Evolutionary conservation across 352 stramenopile genomes (phyloP).

Genomic region (Phytophthora pseudosyringae): DNA sequence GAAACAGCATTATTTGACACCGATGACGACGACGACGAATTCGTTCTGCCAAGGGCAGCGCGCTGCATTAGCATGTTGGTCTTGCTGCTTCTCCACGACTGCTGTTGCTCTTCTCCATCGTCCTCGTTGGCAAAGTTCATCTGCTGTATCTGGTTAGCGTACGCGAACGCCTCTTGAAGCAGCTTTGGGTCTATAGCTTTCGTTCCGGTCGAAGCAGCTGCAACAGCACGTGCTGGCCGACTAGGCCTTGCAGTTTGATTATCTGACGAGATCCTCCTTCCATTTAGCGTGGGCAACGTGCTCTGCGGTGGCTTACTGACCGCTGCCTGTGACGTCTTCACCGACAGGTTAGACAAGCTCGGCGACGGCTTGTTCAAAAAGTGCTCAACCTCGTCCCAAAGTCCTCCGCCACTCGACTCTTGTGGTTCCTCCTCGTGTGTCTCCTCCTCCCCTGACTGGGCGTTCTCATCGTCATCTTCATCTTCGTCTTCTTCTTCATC

Average conservation of each 20-base stretch:
- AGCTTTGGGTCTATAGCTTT: slow-evolving; percentile 68
- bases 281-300: slow-evolving; percentile 52
- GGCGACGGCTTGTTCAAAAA: slow-evolving; percentile 80
- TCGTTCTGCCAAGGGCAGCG: slow-evolving; percentile 23
- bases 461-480: slow-evolving; percentile 9
- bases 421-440: slow-evolving; percentile 45
- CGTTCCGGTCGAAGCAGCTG: slow-evolving; percentile 4
- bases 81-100: slow-evolving; percentile 28
- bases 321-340: slow-evolving; percentile 39
- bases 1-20: slow-evolving; percentile 14
- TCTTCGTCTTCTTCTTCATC: slow-evolving; percentile 13
- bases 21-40: slow-evolving; percentile 38
- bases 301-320: slow-evolving; percentile 38
- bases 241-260: slow-evolving; percentile 31
- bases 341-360: slow-evolving; percentile 48
- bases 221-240: slow-evolving; percentile 24
- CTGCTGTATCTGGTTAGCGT: slow-evolving; percentile 61
- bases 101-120: slow-evolving; percentile 42
- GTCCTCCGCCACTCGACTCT: slow-evolving; percentile 43
- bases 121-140: slow-evolving; percentile 46
- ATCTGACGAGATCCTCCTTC: slow-evolving; percentile 30
- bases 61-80: slow-evolving; percentile 31
- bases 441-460: slow-evolving; percentile 17
- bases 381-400: slow-evolving; percentile 79
- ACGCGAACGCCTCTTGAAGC: slow-evolving; percentile 81